A percentile compares a stretch with the other conserved stretches of the same genome.
Conservation (phyloP, 2,329 filamentous ascomycete species). For the Exutisphaerella laricina region DNA sequence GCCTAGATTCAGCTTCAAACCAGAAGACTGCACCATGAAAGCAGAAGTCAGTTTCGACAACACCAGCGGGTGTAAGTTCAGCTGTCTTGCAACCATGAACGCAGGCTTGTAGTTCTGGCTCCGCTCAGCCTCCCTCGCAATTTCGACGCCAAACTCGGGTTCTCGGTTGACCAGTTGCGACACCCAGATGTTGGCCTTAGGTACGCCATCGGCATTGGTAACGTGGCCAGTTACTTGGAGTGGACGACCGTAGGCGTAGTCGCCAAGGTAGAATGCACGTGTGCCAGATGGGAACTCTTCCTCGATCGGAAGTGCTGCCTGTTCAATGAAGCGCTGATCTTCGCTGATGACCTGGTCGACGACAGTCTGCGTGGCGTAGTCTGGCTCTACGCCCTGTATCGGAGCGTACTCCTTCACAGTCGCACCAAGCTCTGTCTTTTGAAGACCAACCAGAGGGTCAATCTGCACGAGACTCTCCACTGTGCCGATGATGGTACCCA, state of each 20-base stretch:
- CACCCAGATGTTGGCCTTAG: conserved; percentile 75
- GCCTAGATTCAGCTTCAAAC: conserved; percentile 79
- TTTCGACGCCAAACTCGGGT: conserved; percentile 69
- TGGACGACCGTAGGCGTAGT: conserved; percentile 86
- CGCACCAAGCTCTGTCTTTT: conserved; percentile 84
- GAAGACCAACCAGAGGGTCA: conserved; percentile 85
- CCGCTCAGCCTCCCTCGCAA: conserved; percentile 65
- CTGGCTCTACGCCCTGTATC: conserved; percentile 76
- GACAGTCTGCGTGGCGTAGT: conserved; percentile 85
- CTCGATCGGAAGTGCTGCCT: conserved; percentile 76
- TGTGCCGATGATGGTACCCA: conserved; percentile 78
- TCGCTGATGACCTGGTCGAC: conserved; percentile 87
- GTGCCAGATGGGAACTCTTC: conserved; percentile 84
- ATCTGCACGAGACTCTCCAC: conserved; percentile 89
- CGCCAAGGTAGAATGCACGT: conserved; percentile 86
- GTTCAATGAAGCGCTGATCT: conserved; percentile 89
- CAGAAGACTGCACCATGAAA: conserved; percentile 77
- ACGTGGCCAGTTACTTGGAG: conserved; percentile 73
- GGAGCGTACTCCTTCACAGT: conserved; percentile 88
- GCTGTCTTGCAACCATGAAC: conserved; percentile 76
- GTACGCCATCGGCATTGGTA: conserved; percentile 49
- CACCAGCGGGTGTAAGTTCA: conserved; percentile 77
- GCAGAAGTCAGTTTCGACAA: conserved; percentile 95
- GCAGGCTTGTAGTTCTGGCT: conserved; percentile 76
- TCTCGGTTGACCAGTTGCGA: conserved; percentile 67